Evolutionary conservation across 768 basidiomycete species (phyloP).

Genomic region (Hirschioporus abietinus): DNA sequence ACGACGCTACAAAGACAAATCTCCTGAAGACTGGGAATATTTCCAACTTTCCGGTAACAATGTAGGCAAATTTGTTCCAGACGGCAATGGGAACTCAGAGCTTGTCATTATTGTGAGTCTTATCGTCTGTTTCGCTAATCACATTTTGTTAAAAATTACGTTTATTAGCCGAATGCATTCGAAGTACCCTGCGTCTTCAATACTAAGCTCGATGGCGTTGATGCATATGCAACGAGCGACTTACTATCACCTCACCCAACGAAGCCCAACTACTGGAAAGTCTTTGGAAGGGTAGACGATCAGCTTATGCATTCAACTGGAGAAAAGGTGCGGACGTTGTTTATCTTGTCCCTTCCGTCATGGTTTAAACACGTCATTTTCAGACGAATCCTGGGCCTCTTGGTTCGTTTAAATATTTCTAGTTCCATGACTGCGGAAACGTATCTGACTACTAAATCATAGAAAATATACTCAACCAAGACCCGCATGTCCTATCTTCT

Average conservation of each 20-base stretch:
- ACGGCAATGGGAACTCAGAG: slow-evolving; percentile 26
- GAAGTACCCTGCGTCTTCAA: slow-evolving; percentile 26
- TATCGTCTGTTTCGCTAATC: neutral
- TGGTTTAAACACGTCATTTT: neutral
- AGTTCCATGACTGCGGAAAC: neutral
- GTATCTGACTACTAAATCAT: neutral
- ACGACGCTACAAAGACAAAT: neutral
- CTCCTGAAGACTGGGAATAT: slow-evolving; percentile 28
- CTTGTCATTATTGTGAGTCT: slow-evolving; percentile 31
- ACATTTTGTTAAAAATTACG: neutral
- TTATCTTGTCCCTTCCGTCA: neutral
- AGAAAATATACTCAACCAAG: slow-evolving; percentile 31
- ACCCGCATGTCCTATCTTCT: slow-evolving; percentile 25
- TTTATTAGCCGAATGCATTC: neutral
- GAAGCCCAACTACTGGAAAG: slow-evolving; percentile 28
- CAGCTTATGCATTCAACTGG: slow-evolving; percentile 40
- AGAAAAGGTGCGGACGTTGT: slow-evolving; percentile 37
- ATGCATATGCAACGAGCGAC: slow-evolving; percentile 29
- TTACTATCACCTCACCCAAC: slow-evolving; percentile 8
- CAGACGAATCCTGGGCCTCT: slow-evolving; percentile 33
- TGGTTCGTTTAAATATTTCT: neutral
- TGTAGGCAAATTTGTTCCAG: slow-evolving; percentile 23
- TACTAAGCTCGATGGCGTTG: slow-evolving; percentile 27
- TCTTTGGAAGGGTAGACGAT: slow-evolving; percentile 36
- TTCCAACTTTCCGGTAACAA: slow-evolving; percentile 22